Evolutionary conservation across 108 stramenopile genomes (phyloP).

Genomic region (Conticribra guillardii): DNA sequence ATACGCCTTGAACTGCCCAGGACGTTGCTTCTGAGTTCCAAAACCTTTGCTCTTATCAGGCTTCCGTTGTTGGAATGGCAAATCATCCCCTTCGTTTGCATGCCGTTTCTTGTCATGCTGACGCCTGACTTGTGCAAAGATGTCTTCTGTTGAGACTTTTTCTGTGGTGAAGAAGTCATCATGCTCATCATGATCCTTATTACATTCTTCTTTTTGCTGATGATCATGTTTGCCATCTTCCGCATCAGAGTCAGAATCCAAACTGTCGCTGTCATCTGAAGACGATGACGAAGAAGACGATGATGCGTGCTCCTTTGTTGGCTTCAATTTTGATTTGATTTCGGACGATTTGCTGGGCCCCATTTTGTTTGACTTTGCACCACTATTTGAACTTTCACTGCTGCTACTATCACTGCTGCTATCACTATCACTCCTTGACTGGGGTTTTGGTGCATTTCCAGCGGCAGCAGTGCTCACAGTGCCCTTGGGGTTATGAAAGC

Average conservation of each 20-base stretch:
- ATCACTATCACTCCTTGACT: conserved; percentile 3
- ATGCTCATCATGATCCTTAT: conserved; percentile 15
- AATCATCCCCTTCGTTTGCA: neutral
- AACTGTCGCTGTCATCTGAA: conserved; percentile 14
- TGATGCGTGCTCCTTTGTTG: conserved; percentile 1
- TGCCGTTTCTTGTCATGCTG: conserved; percentile 14
- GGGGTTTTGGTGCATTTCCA: too few species aligned
- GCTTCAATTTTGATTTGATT: too few species aligned
- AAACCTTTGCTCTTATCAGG: conserved; percentile 46
- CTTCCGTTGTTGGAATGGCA: conserved; percentile 11
- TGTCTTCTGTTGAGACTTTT: conserved; percentile 31
- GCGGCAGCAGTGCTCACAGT: too few species aligned
- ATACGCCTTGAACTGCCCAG: conserved; percentile 25
- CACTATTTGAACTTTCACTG: neutral
- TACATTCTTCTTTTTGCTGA: conserved; percentile 9
- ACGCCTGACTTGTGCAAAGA: conserved; percentile 32
- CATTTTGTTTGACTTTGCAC: conserved; percentile 6
- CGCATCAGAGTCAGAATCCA: conserved; percentile 19
- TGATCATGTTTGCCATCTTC: neutral
- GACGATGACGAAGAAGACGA: conserved; percentile 43
- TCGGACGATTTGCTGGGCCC: neutral
- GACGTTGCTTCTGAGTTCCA: conserved; percentile 38
- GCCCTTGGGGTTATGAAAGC: too few species aligned
- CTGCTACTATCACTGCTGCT: neutral
- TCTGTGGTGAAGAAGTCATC: conserved; percentile 38